Conservation (phyloP, 768 basidiomycete genomes). For the Tricholoma terreum region DNA sequence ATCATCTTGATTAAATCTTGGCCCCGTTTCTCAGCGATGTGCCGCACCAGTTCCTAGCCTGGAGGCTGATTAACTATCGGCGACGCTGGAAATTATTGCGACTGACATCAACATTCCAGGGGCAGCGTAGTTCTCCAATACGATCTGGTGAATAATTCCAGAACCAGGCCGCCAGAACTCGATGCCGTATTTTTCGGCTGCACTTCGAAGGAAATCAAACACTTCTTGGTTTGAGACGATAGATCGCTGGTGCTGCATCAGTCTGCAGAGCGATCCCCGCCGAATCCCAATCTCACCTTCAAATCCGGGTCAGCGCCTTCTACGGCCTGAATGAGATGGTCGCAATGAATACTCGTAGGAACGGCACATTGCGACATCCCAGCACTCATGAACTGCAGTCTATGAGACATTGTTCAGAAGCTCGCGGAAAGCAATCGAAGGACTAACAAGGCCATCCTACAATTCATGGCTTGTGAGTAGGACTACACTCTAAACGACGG, state of each 20-base stretch:
- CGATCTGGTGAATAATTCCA: slow-evolving; percentile 96
- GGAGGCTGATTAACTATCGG: slow-evolving; percentile 7
- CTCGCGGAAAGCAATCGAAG: slow-evolving; percentile 4
- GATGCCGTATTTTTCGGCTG: slow-evolving; percentile 87
- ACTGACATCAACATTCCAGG: slow-evolving; percentile 88
- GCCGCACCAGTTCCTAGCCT: slow-evolving; percentile 81
- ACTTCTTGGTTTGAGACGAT: slow-evolving; percentile 92
- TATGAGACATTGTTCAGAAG: slow-evolving; percentile 20
- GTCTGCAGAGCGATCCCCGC: too few species aligned
- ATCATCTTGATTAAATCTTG: neutral
- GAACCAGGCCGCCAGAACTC: slow-evolving; percentile 99
- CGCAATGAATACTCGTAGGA: slow-evolving; percentile 92
- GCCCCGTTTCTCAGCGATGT: neutral
- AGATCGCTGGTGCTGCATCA: slow-evolving; percentile 52
- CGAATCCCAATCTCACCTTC: slow-evolving; percentile 45
- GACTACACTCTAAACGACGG: neutral
- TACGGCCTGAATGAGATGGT: slow-evolving; percentile 95
- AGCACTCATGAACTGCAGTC: slow-evolving; percentile 98
- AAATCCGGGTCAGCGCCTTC: slow-evolving; percentile 86
- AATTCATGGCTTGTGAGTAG: slow-evolving; percentile 9
- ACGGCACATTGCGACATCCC: slow-evolving; percentile 82
- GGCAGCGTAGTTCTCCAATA: slow-evolving; percentile 95
- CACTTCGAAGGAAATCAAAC: slow-evolving; percentile 94
- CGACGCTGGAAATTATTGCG: neutral
- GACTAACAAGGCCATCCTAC: slow-evolving; percentile 79